Evolutionary conservation across 2,329 filamentous ascomycete genomes (phyloP), one percentile per base, ranked within the genome.

Genomic region (Aspergillus versicolor): DNA sequence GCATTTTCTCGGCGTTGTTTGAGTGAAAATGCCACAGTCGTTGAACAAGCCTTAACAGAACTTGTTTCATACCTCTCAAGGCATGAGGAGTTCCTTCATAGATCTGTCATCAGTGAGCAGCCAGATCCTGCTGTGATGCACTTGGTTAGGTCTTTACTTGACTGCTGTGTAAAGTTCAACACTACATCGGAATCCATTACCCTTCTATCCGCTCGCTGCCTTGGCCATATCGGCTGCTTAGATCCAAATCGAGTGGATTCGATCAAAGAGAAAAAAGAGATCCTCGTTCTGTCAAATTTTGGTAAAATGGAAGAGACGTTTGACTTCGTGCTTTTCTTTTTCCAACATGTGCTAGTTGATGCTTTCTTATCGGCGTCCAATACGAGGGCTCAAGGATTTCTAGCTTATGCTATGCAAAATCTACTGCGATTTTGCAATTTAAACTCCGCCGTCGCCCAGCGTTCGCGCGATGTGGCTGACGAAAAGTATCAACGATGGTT

Each of bases 401-500:
- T 99, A 17, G 93, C 93, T 1, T 99, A 90, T 73, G 90, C 89
- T 2, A 97, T 99, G 87, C 94, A 99, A 73, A 89, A 96, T 66
- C 82, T 97, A 41, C 82, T 97, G 3, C 87, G 88, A 44, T 86
- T 88, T 63, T 91, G 89, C 67, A 87, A 89, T 27, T 87, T 97
- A 67, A 86, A 81, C 57, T 78, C 82, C 11, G 84, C 80, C 19
- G 76, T 81, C 40, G 76, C 77, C 30, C 72, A 81, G 17, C 77
- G 81, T 44, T 78, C 81, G 40, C 79, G 82, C 38, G 77, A 80
- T 47, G 78, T 81, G 27, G 80, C 81, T 11, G 83, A 82, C 48
- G 80, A 83, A 3, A 82, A 88, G 24, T 89, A 88, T 67, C 79
- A 84, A 54, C 89, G 90, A 70, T 99, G 92, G 91, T 78, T 87